phyloP scores from a whole-genome alignment of 805 yeast genomes.

The Candida sanyiensis region DNA sequence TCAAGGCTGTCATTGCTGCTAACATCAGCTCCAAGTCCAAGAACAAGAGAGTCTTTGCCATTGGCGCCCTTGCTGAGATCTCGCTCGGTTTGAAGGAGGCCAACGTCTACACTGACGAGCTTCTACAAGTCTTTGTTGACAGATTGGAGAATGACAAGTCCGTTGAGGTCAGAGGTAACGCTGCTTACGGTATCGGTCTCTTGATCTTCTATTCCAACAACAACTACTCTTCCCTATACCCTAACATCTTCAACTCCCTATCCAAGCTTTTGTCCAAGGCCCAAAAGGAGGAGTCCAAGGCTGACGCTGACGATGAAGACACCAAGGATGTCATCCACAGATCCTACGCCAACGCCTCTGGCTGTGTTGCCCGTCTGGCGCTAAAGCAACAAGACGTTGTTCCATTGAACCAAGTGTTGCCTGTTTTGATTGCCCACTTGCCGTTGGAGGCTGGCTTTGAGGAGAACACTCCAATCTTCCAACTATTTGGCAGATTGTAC shows the following conservation, averaged over 20 bases:
- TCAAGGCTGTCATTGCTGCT: conserved; percentile 56
- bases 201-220: conserved; percentile 42
- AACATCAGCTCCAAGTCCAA: conserved; percentile 58
- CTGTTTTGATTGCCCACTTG: conserved; percentile 66
- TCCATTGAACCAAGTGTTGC: conserved; percentile 73
- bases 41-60: conserved; percentile 73
- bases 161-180: conserved; percentile 85
- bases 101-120: conserved; percentile 63
- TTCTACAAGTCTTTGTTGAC: conserved; percentile 63
- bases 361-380: conserved; percentile 92
- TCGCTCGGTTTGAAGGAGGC: conserved; percentile 62
- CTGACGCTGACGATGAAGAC: conserved; percentile 64
- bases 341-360: conserved; percentile 90
- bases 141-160: conserved; percentile 72
- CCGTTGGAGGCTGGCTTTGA: conserved; percentile 87
- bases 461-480: conserved; percentile 88
- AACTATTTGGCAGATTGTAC: conserved; percentile 67
- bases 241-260: conserved; percentile 58
- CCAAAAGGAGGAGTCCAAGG: conserved; percentile 55
- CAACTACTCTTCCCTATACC: conserved; percentile 53
- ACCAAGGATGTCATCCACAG: conserved; percentile 73
- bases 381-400: conserved; percentile 64
- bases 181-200: conserved; percentile 93
- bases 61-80: conserved; percentile 90
- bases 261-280: conserved; percentile 74